phyloP scores from a whole-genome alignment of 2,329 filamentous ascomycete species.

The Colletotrichum salicis region DNA sequence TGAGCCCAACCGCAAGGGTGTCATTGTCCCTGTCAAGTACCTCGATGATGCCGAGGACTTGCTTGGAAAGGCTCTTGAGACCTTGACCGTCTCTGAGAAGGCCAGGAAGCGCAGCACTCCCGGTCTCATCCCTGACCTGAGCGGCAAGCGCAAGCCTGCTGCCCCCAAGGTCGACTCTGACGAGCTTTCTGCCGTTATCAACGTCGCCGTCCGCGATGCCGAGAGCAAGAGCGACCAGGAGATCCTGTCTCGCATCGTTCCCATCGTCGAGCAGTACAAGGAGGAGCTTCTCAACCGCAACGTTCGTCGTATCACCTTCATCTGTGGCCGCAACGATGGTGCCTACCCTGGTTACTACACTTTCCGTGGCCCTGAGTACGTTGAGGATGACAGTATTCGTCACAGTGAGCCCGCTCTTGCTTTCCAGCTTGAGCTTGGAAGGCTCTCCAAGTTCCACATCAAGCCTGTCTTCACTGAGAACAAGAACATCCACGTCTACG shows the following conservation, averaged over 20 bases:
- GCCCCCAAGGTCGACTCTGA: conserved; percentile 69
- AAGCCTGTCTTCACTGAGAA: conserved; percentile 99
- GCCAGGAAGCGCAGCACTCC: conserved; percentile 65
- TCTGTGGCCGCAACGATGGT: conserved; percentile 93
- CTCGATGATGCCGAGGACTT: conserved; percentile 93
- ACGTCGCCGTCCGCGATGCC: conserved; percentile 89
- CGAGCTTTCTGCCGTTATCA: conserved; percentile 91
- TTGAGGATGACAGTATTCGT: conserved; percentile 94
- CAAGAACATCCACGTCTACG: conserved; percentile 98
- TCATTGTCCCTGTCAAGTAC: conserved; percentile 92
- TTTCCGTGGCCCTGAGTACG: conserved; percentile 91
- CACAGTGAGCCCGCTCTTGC: conserved; percentile 96
- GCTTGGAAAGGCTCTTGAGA: conserved; percentile 84
- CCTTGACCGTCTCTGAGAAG: conserved; percentile 72
- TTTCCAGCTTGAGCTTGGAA: conserved; percentile 96
- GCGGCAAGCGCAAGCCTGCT: conserved; percentile 74
- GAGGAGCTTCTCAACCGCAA: conserved; percentile 83
- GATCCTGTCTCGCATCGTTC: conserved; percentile 78
- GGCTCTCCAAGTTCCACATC: conserved; percentile 96
- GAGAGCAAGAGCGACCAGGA: conserved; percentile 87
- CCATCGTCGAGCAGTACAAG: conserved; percentile 83
- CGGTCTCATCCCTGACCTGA: conserved; percentile 77
- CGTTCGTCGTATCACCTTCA: conserved; percentile 92
- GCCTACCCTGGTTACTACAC: conserved; percentile 98
- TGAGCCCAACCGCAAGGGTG: conserved; percentile 89